phyloP scores from a whole-genome alignment of 108 stramenopile genomes.

The Nitzschia palea region DNA sequence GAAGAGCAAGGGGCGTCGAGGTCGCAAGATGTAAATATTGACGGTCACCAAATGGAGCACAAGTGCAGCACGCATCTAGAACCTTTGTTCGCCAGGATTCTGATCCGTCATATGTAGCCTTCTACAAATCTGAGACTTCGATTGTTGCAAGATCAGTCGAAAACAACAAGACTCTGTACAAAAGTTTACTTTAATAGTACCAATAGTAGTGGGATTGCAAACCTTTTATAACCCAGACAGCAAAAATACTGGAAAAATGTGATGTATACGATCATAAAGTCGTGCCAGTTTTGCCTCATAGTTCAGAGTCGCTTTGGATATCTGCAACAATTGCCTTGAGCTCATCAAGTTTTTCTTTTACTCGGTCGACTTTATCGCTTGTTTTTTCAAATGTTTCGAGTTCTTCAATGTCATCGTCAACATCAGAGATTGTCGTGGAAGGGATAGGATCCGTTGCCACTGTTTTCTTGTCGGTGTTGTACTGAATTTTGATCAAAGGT shows the following conservation, averaged over 20 bases:
- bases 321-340: neutral
- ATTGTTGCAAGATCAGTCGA: no score
- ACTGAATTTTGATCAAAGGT: slow-evolving; percentile 7
- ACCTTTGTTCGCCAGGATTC: neutral
- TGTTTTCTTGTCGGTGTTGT: neutral
- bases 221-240: no score
- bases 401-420: neutral
- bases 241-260: no score
- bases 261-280: no score
- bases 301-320: neutral
- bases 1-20: no score
- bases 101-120: neutral
- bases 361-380: neutral
- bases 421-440: no score
- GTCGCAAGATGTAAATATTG: neutral
- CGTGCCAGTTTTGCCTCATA: no score
- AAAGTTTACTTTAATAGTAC: no score
- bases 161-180: no score
- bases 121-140: neutral
- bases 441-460: neutral
- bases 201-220: no score
- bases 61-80: neutral
- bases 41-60: neutral
- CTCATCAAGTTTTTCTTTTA: slow-evolving; percentile 2
- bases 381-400: neutral